A percentile compares a stretch with the other conserved stretches of the same genome.
Evolutionary conservation across 129 eudicot genomes (phyloP).

Genomic region (Apium graveolens): DNA sequence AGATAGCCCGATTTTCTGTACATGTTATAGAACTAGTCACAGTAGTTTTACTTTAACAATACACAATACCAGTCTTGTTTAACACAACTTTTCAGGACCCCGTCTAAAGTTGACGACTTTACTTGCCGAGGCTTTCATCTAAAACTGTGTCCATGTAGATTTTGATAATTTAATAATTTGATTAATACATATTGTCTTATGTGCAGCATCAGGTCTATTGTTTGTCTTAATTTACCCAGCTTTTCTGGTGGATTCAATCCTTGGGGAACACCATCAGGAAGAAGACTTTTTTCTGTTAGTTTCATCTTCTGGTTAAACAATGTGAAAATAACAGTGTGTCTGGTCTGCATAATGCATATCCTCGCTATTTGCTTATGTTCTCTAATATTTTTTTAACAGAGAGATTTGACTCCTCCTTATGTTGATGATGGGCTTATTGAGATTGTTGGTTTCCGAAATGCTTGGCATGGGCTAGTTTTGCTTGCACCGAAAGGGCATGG

Average conservation of each 20-base stretch:
- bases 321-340: not conserved
- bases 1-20: not conserved
- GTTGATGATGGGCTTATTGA: slow-evolving; percentile 83
- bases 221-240: slow-evolving; percentile 93
- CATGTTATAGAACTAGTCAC: not conserved
- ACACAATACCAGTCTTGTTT: not conserved
- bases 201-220: slow-evolving; percentile 80
- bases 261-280: slow-evolving; percentile 77
- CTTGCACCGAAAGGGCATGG: slow-evolving; percentile 86
- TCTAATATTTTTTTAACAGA: slow-evolving; percentile 28
- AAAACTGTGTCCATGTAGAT: not conserved
- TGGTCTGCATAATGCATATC: not conserved
- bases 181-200: not conserved
- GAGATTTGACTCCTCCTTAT: slow-evolving; percentile 67
- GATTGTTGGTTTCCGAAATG: slow-evolving; percentile 84
- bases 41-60: not conserved
- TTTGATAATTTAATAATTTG: not conserved
- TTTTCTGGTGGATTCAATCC: slow-evolving; percentile 98
- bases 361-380: not conserved
- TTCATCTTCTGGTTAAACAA: not conserved
- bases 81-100: not conserved
- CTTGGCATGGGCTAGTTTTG: slow-evolving; percentile 88
- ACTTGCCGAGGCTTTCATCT: not conserved
- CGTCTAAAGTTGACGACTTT: not conserved
- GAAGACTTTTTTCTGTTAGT: slow-evolving; percentile 27